phyloP scores from a whole-genome alignment of 257 asterid species.

The Gardenia jasminoides region DNA sequence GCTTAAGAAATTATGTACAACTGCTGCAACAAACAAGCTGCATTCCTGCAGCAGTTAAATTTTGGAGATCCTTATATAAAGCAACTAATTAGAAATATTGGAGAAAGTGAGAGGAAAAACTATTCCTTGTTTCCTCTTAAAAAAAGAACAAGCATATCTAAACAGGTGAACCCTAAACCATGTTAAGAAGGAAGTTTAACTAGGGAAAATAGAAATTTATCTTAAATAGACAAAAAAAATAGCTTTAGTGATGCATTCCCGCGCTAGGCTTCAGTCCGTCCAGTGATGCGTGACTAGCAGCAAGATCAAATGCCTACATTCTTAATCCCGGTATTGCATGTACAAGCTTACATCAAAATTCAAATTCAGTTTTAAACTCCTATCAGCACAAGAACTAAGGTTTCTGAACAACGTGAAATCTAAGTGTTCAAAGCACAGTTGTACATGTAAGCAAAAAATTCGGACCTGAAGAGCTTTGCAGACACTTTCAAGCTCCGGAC shows the following conservation, averaged over 20 bases:
- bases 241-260: background rate
- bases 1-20: background rate
- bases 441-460: constrained; percentile 5
- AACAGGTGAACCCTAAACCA: background rate
- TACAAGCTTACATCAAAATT: background rate
- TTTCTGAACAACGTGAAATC: background rate
- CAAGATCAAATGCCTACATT: background rate
- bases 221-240: background rate
- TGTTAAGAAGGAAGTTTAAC: background rate
- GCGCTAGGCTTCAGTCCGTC: background rate
- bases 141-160: background rate
- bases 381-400: constrained; percentile 3
- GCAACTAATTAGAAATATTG: background rate
- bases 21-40: background rate
- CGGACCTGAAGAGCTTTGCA: constrained; percentile 92
- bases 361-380: constrained; percentile 7
- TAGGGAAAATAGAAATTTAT: background rate
- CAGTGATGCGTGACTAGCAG: constrained; percentile 1
- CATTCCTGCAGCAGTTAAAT: constrained; percentile 1
- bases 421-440: background rate
- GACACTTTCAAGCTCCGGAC: constrained; percentile 76
- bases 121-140: background rate
- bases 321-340: background rate
- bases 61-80: background rate
- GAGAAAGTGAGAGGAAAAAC: background rate